phyloP scores from a whole-genome alignment of 225 moss, liverwort and hornwort species.

The Thuidium tamariscinum region DNA sequence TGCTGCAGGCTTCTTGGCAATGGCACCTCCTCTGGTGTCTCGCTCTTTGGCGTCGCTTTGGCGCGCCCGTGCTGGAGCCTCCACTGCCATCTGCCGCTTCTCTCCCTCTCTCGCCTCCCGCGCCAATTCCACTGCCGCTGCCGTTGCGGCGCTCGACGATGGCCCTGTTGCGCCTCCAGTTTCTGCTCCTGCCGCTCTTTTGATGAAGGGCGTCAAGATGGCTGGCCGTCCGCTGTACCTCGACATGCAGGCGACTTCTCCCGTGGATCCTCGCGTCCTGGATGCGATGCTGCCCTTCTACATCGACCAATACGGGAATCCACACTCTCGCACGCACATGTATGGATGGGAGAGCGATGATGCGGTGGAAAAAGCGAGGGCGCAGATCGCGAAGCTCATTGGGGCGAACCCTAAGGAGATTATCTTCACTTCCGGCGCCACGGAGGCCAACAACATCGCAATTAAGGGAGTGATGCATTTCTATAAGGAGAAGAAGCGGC shows the following conservation, averaged over 20 bases:
- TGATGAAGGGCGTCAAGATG: slow-evolving; percentile 93
- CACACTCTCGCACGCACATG: slow-evolving; percentile 88
- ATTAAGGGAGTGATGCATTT: slow-evolving; percentile 90
- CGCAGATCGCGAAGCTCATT: slow-evolving; percentile 66
- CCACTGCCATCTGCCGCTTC: neutral
- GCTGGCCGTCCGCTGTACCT: slow-evolving; percentile 91
- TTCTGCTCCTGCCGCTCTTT: neutral
- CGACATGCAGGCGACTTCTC: slow-evolving; percentile 98
- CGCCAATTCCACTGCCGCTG: slow-evolving; percentile 12
- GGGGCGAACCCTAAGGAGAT: slow-evolving; percentile 88
- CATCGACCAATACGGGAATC: slow-evolving; percentile 88
- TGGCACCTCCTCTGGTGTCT: slow-evolving; percentile 1
- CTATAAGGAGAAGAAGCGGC: slow-evolving; percentile 92
- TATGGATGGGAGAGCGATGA: slow-evolving; percentile 96
- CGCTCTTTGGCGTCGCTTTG: slow-evolving; percentile 9
- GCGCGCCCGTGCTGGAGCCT: neutral
- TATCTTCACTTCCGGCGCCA: slow-evolving; percentile 93
- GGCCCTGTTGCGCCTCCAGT: neutral
- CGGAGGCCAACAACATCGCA: slow-evolving; percentile 88
- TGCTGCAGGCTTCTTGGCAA: neutral
- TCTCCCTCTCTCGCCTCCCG: neutral
- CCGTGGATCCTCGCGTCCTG: slow-evolving; percentile 90
- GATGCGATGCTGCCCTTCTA: slow-evolving; percentile 88
- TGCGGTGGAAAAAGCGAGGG: slow-evolving; percentile 79
- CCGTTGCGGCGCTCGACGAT: neutral